Conservation (phyloP, 2,329 filamentous ascomycete species). For the Trichophaea hybrida region DNA sequence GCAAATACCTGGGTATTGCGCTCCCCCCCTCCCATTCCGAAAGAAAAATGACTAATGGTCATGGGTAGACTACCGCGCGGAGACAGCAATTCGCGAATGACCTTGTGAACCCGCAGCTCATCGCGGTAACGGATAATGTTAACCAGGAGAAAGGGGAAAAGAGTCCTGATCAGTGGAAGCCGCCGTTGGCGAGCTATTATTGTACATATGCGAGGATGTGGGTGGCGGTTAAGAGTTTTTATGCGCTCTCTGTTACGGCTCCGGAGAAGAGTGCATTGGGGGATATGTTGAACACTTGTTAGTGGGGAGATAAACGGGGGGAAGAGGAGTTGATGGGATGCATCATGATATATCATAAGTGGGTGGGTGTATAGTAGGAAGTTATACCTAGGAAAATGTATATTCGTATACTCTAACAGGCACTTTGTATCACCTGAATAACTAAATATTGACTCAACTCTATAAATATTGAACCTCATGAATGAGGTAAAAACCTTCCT, state of each 20-base stretch:
- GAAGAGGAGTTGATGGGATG: too few relatives aligned
- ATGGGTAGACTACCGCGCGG: slow-evolving; percentile 43
- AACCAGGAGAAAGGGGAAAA: slow-evolving; percentile 62
- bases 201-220: slow-evolving; percentile 67
- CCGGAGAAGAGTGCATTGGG: slow-evolving; percentile 56
- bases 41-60: background rate
- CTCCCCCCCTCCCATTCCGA: slow-evolving; percentile 48
- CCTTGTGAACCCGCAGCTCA: slow-evolving; percentile 57
- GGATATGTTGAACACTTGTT: slow-evolving; percentile 53
- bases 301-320: slow-evolving; percentile 4
- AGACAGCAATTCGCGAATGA: slow-evolving; percentile 65
- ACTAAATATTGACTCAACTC: too few relatives aligned
- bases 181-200: slow-evolving; percentile 52
- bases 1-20: slow-evolving; percentile 6
- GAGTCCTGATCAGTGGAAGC: slow-evolving; percentile 64
- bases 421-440: too few relatives aligned
- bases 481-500: too few relatives aligned
- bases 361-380: too few relatives aligned
- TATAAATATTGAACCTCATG: too few relatives aligned
- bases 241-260: slow-evolving; percentile 50
- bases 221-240: slow-evolving; percentile 65
- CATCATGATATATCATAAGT: too few relatives aligned
- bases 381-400: too few relatives aligned
- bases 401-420: too few relatives aligned
- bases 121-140: slow-evolving; percentile 63